A percentile compares a stretch with the other conserved stretches of the same genome.
These are phyloP conservation scores for Galeopsis tetrahit DNA, from an alignment of 257 asterid genomes.

Conservation along the genomic window DNA sequence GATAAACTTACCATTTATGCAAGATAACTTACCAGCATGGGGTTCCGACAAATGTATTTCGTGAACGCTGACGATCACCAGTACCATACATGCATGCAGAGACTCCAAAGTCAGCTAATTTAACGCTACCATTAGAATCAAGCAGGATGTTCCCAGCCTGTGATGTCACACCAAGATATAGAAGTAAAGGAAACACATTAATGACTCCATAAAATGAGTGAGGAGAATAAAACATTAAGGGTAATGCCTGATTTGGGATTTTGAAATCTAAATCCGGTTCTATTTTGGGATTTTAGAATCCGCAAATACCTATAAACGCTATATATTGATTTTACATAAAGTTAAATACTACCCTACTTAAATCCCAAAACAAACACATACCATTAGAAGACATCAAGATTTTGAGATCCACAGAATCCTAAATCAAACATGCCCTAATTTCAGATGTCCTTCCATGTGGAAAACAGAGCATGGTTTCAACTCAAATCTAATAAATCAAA, in stretches of 20 bases:
- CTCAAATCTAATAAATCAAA: constrained; percentile 23
- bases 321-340: too few species aligned
- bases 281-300: too few species aligned
- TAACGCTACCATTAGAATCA: constrained; percentile 74
- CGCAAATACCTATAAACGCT: too few species aligned
- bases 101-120: constrained; percentile 93
- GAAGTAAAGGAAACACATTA: constrained; percentile 10
- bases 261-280: too few species aligned
- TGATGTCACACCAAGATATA: constrained; percentile 31
- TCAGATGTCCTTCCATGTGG: background rate
- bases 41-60: constrained; percentile 96
- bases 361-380: too few species aligned
- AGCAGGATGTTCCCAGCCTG: constrained; percentile 96
- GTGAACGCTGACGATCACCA: constrained; percentile 94
- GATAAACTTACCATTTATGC: constrained; percentile 22
- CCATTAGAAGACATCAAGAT: too few species aligned
- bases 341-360: too few species aligned
- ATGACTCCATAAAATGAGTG: background rate
- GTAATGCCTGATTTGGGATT: too few species aligned
- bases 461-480: constrained; percentile 16
- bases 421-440: too few species aligned
- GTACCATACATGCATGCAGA: constrained; percentile 93
- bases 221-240: background rate
- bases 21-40: constrained; percentile 83
- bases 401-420: too few species aligned